Evolutionary conservation across 192 early-diverging fungal species (phyloP).

Genomic region (Backusella circina): DNA sequence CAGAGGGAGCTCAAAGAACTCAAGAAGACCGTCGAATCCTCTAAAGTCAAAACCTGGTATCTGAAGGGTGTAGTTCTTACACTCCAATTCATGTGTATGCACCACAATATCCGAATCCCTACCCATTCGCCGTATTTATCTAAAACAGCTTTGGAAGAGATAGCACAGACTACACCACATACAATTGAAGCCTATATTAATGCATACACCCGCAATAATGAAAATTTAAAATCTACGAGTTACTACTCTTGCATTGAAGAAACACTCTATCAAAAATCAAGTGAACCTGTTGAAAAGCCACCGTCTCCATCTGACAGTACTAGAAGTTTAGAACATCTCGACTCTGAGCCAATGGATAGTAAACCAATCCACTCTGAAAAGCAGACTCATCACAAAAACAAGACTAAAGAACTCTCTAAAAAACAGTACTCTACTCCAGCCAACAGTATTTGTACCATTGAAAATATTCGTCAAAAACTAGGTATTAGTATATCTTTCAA

Average conservation of each 20-base stretch:
- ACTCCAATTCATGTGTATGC: conserved; percentile 37
- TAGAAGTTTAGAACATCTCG: too few species aligned
- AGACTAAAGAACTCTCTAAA: neutral
- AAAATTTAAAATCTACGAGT: conserved; percentile 7
- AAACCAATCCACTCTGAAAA: neutral
- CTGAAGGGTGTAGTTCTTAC: conserved; percentile 42
- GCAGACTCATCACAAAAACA: too few species aligned
- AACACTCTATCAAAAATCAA: neutral
- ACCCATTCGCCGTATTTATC: conserved; percentile 23
- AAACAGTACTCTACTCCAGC: neutral
- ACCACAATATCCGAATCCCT: conserved; percentile 20
- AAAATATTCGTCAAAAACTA: conserved; percentile 22
- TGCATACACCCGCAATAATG: conserved; percentile 22
- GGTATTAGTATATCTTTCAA: conserved; percentile 12
- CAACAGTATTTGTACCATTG: conserved; percentile 21
- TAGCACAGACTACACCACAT: conserved; percentile 17
- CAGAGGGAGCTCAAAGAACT: conserved; percentile 32
- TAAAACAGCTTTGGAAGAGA: conserved; percentile 2
- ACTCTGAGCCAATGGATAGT: neutral
- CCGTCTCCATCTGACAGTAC: neutral
- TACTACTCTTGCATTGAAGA: neutral
- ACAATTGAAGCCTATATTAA: conserved; percentile 24
- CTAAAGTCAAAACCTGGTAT: conserved; percentile 43
- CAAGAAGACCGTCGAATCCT: conserved; percentile 33
- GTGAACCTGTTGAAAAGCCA: neutral